A percentile compares a stretch with the other conserved stretches of the same genome.
These are phyloP conservation scores for Thermothelomyces thermophilus DNA, from an alignment of 2,329 filamentous ascomycete species.

Conservation along the genomic window DNA sequence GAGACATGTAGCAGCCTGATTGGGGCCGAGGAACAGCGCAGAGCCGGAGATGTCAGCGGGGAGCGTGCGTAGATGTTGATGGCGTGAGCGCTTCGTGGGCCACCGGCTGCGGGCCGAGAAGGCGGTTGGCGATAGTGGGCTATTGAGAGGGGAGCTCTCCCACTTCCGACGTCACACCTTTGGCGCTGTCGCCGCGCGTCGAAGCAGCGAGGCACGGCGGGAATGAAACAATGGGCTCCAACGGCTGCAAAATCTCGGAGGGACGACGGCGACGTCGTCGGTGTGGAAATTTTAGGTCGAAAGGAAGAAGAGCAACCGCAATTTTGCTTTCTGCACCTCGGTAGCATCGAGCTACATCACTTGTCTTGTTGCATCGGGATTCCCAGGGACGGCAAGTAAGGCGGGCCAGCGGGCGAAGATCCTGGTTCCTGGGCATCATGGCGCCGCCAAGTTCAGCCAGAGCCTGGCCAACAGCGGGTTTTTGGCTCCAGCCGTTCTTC, in stretches of 20 bases:
- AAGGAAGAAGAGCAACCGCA: neutral
- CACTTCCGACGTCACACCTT: slow-evolving; percentile 9
- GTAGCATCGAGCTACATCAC: neutral
- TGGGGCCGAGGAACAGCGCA: slow-evolving; percentile 6
- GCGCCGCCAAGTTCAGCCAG: neutral
- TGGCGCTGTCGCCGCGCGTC: neutral
- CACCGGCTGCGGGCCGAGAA: slow-evolving; percentile 1
- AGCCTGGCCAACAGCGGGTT: neutral
- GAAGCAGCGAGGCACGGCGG: neutral
- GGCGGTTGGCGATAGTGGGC: neutral
- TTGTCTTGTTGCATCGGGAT: slow-evolving; percentile 21
- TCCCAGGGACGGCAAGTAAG: slow-evolving; percentile 22
- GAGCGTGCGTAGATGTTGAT: slow-evolving; percentile 14
- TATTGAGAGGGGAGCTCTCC: neutral
- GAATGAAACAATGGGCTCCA: neutral
- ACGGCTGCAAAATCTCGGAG: neutral
- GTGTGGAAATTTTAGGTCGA: neutral
- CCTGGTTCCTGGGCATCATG: neutral
- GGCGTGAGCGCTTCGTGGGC: slow-evolving; percentile 20
- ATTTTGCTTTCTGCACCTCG: neutral
- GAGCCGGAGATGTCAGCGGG: slow-evolving; percentile 1
- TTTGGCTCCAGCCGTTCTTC: neutral
- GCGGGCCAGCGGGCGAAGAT: slow-evolving; percentile 7
- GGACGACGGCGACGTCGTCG: no score
- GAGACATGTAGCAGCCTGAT: slow-evolving; percentile 24